Conservation (phyloP, 805 yeast species). For the Zygosaccharomyces pseudorouxii region DNA sequence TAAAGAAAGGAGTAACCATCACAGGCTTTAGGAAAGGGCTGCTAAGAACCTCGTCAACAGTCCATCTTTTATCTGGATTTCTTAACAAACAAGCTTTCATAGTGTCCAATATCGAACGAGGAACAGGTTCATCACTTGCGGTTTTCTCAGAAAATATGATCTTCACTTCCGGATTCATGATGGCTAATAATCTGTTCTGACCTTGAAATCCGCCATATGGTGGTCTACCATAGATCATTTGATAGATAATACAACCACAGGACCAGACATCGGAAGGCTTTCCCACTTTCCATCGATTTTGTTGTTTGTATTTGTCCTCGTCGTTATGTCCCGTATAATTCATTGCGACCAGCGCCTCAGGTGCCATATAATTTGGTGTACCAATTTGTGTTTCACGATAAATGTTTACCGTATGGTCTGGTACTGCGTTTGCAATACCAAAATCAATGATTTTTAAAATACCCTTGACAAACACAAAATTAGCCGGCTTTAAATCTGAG, state of each 20-base stretch:
- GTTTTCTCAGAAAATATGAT: slow-evolving; percentile 63
- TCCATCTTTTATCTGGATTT: slow-evolving; percentile 63
- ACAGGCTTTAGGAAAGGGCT: slow-evolving; percentile 72
- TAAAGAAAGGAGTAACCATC: slow-evolving; percentile 59
- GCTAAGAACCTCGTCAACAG: slow-evolving; percentile 54
- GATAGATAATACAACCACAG: slow-evolving; percentile 92
- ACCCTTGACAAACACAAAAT: slow-evolving; percentile 78
- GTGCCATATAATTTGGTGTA: slow-evolving; percentile 97
- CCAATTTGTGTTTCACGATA: slow-evolving; percentile 91
- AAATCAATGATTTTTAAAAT: slow-evolving; percentile 85
- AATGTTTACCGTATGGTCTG: slow-evolving; percentile 85
- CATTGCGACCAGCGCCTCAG: slow-evolving; percentile 78
- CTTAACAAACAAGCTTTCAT: slow-evolving; percentile 68
- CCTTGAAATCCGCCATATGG: slow-evolving; percentile 82
- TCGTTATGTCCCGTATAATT: slow-evolving; percentile 30
- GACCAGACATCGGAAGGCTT: slow-evolving; percentile 97
- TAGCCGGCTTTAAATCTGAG: slow-evolving; percentile 69
- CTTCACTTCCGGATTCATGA: slow-evolving; percentile 75
- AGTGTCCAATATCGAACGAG: slow-evolving; percentile 61
- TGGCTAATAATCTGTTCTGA: slow-evolving; percentile 73
- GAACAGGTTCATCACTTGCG: slow-evolving; percentile 57
- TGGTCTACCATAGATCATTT: slow-evolving; percentile 89
- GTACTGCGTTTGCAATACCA: slow-evolving; percentile 92
- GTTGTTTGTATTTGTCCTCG: slow-evolving; percentile 14
- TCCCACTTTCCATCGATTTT: slow-evolving; percentile 66